These are phyloP conservation scores for Mortierella sp. DNA, from an alignment of 371 early-diverging fungal species.

Conservation along the genomic window DNA sequence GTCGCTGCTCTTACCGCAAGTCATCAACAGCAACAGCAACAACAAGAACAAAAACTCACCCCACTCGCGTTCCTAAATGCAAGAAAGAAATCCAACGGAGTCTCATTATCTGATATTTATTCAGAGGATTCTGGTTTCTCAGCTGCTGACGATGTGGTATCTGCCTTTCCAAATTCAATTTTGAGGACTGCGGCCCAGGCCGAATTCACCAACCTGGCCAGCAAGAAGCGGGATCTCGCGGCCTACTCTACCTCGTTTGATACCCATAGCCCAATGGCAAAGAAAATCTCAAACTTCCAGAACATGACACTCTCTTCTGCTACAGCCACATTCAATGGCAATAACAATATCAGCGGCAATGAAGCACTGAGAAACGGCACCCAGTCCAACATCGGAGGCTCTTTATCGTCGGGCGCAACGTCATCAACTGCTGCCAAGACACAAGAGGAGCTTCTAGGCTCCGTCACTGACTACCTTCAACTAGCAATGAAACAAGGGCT, in stretches of 20 bases:
- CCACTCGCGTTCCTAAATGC: constrained; percentile 46
- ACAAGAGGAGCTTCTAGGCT: constrained; percentile 46
- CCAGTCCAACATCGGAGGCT: constrained; percentile 2
- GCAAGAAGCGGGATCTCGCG: constrained; percentile 52
- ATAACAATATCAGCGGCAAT: background rate
- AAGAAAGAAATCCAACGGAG: constrained; percentile 39
- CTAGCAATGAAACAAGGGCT: constrained; percentile 49
- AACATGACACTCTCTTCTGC: constrained; percentile 32
- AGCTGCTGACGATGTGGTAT: constrained; percentile 25
- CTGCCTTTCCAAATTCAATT: constrained; percentile 51
- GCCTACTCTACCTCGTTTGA: constrained; percentile 54
- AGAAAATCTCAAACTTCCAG: constrained; percentile 43
- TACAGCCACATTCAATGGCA: constrained; percentile 8
- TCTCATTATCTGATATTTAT: constrained; percentile 49
- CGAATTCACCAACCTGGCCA: constrained; percentile 34
- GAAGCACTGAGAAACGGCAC: constrained; percentile 4
- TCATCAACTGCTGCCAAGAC: constrained; percentile 8
- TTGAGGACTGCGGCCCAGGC: constrained; percentile 37
- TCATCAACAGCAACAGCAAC: constrained; percentile 27
- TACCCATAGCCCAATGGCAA: constrained; percentile 51
- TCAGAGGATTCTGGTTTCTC: constrained; percentile 31
- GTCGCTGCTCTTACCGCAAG: constrained; percentile 44
- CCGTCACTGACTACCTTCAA: constrained; percentile 48
- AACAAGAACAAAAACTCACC: constrained; percentile 43
- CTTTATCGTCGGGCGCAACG: background rate